Evolutionary conservation across 768 basidiomycete genomes (phyloP).

Genomic region (Boletus barrowsii): DNA sequence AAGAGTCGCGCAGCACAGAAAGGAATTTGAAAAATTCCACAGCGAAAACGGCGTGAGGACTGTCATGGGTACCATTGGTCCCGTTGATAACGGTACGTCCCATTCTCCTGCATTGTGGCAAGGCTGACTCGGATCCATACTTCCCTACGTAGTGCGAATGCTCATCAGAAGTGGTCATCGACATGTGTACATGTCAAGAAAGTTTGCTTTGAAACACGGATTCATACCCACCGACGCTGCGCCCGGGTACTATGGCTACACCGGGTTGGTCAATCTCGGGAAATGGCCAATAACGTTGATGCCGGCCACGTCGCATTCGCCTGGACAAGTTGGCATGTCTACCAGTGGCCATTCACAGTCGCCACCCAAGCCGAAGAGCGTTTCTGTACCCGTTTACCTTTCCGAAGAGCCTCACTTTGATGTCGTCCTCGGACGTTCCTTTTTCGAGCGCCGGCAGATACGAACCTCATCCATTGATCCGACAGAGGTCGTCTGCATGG

Average conservation of each 20-base stretch:
- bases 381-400: conserved; percentile 68
- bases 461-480: conserved; percentile 79
- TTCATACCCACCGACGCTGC: conserved; percentile 86
- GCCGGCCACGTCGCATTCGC: conserved; percentile 18
- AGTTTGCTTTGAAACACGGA: conserved; percentile 83
- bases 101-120: conserved; percentile 15
- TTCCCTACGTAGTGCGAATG: conserved; percentile 68
- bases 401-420: conserved; percentile 96
- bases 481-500: conserved; percentile 88
- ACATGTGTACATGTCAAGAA: conserved; percentile 92
- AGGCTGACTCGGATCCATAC: neutral
- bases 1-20: conserved; percentile 61
- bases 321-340: neutral
- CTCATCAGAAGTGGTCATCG: conserved; percentile 88
- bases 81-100: conserved; percentile 72
- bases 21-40: conserved; percentile 83
- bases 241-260: conserved; percentile 92
- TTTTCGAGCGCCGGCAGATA: conserved; percentile 80
- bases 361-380: conserved; percentile 36
- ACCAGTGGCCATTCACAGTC: neutral
- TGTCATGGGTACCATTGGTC: conserved; percentile 85
- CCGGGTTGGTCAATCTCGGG: conserved; percentile 82
- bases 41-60: conserved; percentile 91
- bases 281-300: conserved; percentile 79
- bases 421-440: conserved; percentile 86